Evolutionary conservation across 2,329 filamentous ascomycete species (phyloP), one percentile per base, ranked within the genome.

Genomic region (Arachnopeziza araneosa): DNA sequence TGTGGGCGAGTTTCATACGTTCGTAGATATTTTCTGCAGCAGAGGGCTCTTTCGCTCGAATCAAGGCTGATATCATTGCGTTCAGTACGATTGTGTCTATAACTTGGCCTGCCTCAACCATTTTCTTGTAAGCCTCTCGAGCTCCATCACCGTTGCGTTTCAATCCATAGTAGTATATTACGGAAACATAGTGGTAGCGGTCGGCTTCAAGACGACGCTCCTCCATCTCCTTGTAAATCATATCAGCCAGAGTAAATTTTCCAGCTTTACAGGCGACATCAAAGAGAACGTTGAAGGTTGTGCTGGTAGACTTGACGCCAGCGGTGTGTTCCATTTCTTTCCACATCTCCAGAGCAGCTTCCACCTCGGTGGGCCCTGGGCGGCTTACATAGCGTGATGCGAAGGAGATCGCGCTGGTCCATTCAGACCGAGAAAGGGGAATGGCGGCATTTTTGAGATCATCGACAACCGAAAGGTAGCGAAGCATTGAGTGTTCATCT

Each of bases 201-300:
- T 90, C 90, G 67, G 88, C 86, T 14, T 78, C 73, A 56, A 93
- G 76, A 0, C 83, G 82, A 30, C 95, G 86, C 17, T 73, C 77
- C 55, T 81, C 78, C 87, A 98, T 93, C 75, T 98, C 93, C 59
- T 84, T 80, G 67, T 93, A 85, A 12, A 98, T 83, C 77, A 91
- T 90, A 68, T 97, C 90, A 2, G 92, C 93, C 23, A 98, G 83
- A 0, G 80, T 79, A 66, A 89, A 96, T 70, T 96, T 95, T 49
- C 90, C 89, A 0, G 91, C 86, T 73, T 95, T 96, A 66, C 91
- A 84, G 1, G 95, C 91, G 12, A 91, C 83, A 70, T 97, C 90
- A 68, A 96, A 97, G 14, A 99, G 81, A 53, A 97, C 89, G 71
- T 95, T 96, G 75, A 99, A 96, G 0, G 93, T 96, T n/a, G 92